Percentiles rank a stretch among this genome's conserved stretches.
Conservation (phyloP, 257 asterid species). For the Agastache rugosa region DNA sequence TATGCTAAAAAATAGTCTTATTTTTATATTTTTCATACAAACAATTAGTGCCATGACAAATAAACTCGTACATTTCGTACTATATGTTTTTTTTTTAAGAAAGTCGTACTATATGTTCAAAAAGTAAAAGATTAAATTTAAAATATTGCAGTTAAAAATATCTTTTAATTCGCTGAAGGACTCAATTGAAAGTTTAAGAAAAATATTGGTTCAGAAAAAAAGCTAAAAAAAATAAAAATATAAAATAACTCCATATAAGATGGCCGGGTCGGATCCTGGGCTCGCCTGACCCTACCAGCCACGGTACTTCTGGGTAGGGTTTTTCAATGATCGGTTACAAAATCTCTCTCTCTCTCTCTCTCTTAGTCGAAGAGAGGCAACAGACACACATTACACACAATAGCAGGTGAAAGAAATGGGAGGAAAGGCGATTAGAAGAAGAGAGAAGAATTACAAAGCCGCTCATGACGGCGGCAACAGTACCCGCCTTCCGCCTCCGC, state of each 20-base stretch:
- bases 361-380: neutral
- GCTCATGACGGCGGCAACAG: conserved; percentile 72
- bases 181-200: no score
- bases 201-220: no score
- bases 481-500: conserved; percentile 87
- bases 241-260: neutral
- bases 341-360: neutral
- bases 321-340: neutral
- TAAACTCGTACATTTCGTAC: no score
- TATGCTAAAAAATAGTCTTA: no score
- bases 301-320: neutral
- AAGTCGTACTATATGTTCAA: no score
- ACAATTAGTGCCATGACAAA: no score
- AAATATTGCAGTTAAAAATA: no score
- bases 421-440: conserved; percentile 79
- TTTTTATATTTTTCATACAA: no score
- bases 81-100: no score
- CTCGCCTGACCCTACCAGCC: neutral
- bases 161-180: no score
- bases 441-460: conserved; percentile 80
- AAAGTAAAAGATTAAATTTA: no score
- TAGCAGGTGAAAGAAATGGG: conserved; percentile 55
- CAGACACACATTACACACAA: neutral
- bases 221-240: no score
- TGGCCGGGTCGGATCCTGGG: neutral